phyloP scores from a whole-genome alignment of 352 stramenopile genomes.

The Peronospora belbahrii region DNA sequence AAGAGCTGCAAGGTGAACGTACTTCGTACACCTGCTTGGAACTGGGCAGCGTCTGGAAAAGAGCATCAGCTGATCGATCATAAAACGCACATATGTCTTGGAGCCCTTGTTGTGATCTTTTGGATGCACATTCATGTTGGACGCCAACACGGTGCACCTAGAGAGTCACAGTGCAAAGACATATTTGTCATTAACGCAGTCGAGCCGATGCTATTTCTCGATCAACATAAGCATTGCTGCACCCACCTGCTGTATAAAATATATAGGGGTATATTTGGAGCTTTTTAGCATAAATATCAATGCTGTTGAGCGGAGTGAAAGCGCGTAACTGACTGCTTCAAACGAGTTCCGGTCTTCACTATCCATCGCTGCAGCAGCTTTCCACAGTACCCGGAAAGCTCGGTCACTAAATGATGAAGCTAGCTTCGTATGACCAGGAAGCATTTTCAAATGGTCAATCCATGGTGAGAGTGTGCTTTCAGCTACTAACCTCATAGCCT shows the following conservation, averaged over 20 bases:
- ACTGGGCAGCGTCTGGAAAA: constrained; percentile 11
- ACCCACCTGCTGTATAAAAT: constrained; percentile 55
- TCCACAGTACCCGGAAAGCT: constrained; percentile 66
- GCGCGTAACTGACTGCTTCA: constrained; percentile 13
- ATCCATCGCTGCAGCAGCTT: constrained; percentile 38
- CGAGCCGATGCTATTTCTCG: not conserved
- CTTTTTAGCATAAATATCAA: constrained; percentile 64
- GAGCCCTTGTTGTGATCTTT: constrained; percentile 21
- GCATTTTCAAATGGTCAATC: constrained; percentile 43
- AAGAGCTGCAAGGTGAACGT: constrained; percentile 6
- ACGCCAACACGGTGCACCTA: constrained; percentile 58
- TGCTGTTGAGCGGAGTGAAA: constrained; percentile 38
- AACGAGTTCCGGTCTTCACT: constrained; percentile 7
- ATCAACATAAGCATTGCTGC: not conserved
- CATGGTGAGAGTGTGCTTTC: constrained; percentile 30
- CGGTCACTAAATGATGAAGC: constrained; percentile 54
- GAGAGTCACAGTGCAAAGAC: not conserved
- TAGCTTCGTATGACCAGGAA: constrained; percentile 39
- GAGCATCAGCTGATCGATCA: constrained; percentile 16
- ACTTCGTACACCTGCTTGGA: constrained; percentile 23
- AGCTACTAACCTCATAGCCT: constrained; percentile 23
- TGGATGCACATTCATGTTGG: constrained; percentile 45
- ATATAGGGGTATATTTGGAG: constrained; percentile 45
- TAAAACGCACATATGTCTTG: constrained; percentile 38
- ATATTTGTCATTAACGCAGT: not conserved